Evolutionary conservation across 2,329 filamentous ascomycete species (phyloP), one percentile per base, ranked within the genome.

Genomic region (Cladosporium phlei): DNA sequence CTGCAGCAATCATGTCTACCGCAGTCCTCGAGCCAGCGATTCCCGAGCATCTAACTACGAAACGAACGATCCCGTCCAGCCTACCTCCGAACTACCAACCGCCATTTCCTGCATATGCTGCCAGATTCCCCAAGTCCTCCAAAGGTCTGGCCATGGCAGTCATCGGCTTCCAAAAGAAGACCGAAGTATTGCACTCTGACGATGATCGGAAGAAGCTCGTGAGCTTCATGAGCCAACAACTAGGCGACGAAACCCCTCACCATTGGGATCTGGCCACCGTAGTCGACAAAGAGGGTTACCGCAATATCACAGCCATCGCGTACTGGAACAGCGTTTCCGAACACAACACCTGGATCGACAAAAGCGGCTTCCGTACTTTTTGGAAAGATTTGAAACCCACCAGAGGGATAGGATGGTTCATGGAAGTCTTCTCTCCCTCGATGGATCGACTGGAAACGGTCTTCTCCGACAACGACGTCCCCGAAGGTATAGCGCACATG

Each of bases 361-460:
- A 57, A 16, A 66, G 64, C 7, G 68, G 65, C 1, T 72, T 72
- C 44, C 38, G 56, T 5, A 32, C 38, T 2, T 72, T 68, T 68
- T 72, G 69, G 69, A 40, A 62, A 3, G 51, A 39, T 3, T 51
- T 66, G 1, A 49, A 64, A 8, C 50, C 55, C 9, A 55, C 52
- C n/a, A 38, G 30, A 2, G 52, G 66, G 5, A 28, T 34, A 11
- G 69, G 70, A 10, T 73, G 66, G 66, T 73, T 73, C 53, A 55
- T 66, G 17, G 70, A 74, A 52, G 53, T 71, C 22, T 65, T 74
- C 47, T 56, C 62, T 20, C 70, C 70, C 2, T 59, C 64, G 1
- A 55, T 70, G 2, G 68, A 73, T 48, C 64, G 68, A 10, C 66
- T 71, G 54, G 70, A 74, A 52, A 72, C 68, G 0, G 58, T 73